Base-by-base conservation (phyloP, 768 basidiomycete genomes). In the Rhodotorula taiwanensis region DNA sequence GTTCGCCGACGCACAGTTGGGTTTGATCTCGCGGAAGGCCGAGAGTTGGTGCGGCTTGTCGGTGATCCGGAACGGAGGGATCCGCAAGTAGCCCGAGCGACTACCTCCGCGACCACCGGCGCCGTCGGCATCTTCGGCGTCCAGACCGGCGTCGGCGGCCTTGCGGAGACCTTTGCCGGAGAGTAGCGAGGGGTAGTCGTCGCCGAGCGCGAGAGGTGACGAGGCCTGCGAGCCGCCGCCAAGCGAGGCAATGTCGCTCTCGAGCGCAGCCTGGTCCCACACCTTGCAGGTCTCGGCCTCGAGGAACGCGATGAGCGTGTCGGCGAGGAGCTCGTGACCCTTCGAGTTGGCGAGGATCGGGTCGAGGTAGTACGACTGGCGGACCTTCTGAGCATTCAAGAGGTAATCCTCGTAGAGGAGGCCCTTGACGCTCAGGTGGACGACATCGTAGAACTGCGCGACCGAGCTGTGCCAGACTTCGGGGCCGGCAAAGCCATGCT, bases 361-460 rank as follows among this genome's bases (percentile, higher is more conserved):
- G 76, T 97, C 95, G 54, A 80, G 80, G 76, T 83, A 97, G 79
- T 88, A 92, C 33, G 83, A 80, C 34, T 81, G 77, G 65, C 83
- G 80, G 23, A 84, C 80, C 34, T 80, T 75, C 36, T 76, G 73
- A 3, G 91, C 87, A 70, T 86, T 81, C 34, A 79, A 75, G 76
- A 98, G 85, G 77, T 92, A 97, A 59, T 84, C 79, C 7, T 86
- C 83, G 76, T 89, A 94, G 5, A 94, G 75, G 34, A 87, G 77
- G 18, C 90, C 82, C 76, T 94, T 94, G 64, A 84, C 82, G 76
- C 86, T 88, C 72, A 99, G 79, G 74, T 98, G 89, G 0, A 94
- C 93, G 31, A 97, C 83, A 74, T 99, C 95, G 78, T 99, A 99
- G 79, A 91, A 98, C 74, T 93, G 91, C 3, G 95, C 89, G 1